Percentiles rank a stretch among this genome's conserved stretches.
These are phyloP conservation scores for Saccharomycopsis javanensis DNA, from an alignment of 805 yeast species.

Conservation along the genomic window DNA sequence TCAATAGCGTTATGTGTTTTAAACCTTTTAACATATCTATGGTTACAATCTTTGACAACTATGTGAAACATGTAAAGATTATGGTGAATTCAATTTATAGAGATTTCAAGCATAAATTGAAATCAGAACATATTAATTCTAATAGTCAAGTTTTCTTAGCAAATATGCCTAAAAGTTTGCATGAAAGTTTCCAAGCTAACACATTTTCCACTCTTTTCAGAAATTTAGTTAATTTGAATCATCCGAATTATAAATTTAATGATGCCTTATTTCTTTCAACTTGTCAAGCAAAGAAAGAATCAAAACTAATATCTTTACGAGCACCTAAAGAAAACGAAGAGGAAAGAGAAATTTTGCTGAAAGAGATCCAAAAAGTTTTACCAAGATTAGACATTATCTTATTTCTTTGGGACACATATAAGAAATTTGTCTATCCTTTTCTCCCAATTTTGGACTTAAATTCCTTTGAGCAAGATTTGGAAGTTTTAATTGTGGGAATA, in stretches of 20 bases:
- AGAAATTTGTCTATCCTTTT: constrained; percentile 15
- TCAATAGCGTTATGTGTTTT: constrained; percentile 1
- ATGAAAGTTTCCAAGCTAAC: constrained; percentile 9
- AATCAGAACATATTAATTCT: not conserved
- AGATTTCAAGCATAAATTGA: constrained; percentile 5
- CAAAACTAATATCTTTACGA: not conserved
- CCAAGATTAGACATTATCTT: constrained; percentile 3
- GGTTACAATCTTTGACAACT: not conserved
- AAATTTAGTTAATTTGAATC: not conserved
- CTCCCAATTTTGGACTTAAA: constrained; percentile 11
- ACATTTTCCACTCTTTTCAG: constrained; percentile 3
- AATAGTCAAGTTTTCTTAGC: constrained; percentile 1
- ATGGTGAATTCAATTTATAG: constrained; percentile 1
- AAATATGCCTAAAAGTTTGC: constrained; percentile 9
- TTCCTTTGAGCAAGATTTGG: constrained; percentile 13
- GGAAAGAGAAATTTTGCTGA: not conserved
- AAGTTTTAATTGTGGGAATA: constrained; percentile 13
- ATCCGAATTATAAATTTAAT: not conserved
- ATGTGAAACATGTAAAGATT: not conserved
- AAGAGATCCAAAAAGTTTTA: constrained; percentile 3
- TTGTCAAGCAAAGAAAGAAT: not conserved
- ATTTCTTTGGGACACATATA: constrained; percentile 12
- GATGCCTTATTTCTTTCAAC: not conserved
- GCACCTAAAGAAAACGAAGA: not conserved
- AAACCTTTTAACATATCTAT: constrained; percentile 4